Evolutionary conservation across 2,329 filamentous ascomycete genomes (phyloP).

Genomic region (Calonectria hongkongensis): DNA sequence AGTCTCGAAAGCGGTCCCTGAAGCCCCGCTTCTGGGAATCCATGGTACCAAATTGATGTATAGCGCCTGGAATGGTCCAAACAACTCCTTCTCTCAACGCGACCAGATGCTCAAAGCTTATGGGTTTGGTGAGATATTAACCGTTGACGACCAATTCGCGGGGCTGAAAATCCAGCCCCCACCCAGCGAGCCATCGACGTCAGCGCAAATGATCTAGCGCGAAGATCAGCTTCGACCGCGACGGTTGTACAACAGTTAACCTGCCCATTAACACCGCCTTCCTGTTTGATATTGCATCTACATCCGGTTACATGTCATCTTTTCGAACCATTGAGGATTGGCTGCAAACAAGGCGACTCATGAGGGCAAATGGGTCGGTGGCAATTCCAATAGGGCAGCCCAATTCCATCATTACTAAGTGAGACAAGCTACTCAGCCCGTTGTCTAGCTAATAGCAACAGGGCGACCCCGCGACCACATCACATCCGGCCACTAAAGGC

Average conservation of each 20-base stretch:
- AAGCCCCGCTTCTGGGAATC: not conserved
- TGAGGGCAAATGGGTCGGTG: no score
- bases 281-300: not conserved
- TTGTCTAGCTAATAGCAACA: no score
- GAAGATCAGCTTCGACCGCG: not conserved
- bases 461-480: no score
- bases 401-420: no score
- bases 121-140: constrained; percentile 4
- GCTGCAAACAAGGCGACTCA: no score
- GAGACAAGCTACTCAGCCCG: no score
- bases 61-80: not conserved
- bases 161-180: not conserved
- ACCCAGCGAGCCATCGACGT: not conserved
- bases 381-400: no score
- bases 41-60: not conserved
- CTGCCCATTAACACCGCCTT: not conserved
- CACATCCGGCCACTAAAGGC: no score
- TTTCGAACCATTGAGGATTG: no score
- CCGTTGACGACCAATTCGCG: not conserved
- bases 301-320: not conserved
- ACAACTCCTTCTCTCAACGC: not conserved
- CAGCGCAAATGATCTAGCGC: not conserved
- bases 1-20: not conserved
- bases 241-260: not conserved
- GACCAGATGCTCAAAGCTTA: not conserved